Evolutionary conservation across 2,329 filamentous ascomycete genomes (phyloP).

Genomic region (Fusarium sp.): DNA sequence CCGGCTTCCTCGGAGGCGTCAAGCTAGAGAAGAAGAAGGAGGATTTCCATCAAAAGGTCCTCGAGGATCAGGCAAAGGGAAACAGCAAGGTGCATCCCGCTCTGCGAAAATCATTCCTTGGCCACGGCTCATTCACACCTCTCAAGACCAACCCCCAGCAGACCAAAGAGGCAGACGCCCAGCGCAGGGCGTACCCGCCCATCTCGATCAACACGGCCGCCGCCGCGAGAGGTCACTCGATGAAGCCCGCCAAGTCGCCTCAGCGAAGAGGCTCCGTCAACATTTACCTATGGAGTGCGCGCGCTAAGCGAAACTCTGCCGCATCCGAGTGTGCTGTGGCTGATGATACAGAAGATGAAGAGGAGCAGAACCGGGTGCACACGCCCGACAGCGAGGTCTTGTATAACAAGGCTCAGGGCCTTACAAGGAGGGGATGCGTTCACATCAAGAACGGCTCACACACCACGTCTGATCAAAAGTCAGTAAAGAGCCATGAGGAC

Average conservation of each 20-base stretch:
- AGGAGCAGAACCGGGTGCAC: slow-evolving; percentile 7
- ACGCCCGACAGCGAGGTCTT: slow-evolving; percentile 28
- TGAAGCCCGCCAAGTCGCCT: slow-evolving; percentile 45
- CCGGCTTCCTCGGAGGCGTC: slow-evolving; percentile 55
- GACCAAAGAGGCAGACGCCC: slow-evolving; percentile 39
- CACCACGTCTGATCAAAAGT: background rate
- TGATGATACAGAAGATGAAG: slow-evolving; percentile 38
- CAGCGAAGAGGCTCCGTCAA: slow-evolving; percentile 48
- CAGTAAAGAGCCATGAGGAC: background rate
- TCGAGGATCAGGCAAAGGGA: slow-evolving; percentile 43
- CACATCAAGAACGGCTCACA: slow-evolving; percentile 33
- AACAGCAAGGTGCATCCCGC: slow-evolving; percentile 50
- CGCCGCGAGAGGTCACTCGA: slow-evolving; percentile 41
- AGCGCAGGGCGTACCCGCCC: slow-evolving; percentile 51
- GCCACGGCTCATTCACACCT: slow-evolving; percentile 44
- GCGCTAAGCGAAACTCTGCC: slow-evolving; percentile 28
- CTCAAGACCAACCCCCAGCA: slow-evolving; percentile 42
- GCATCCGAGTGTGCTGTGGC: slow-evolving; percentile 39
- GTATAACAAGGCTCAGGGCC: slow-evolving; percentile 35
- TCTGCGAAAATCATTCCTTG: slow-evolving; percentile 45
- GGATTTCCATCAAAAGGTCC: slow-evolving; percentile 45
- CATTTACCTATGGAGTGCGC: slow-evolving; percentile 47
- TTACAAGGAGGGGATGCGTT: slow-evolving; percentile 37
- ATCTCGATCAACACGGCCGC: slow-evolving; percentile 50
- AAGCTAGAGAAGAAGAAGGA: slow-evolving; percentile 56